A percentile compares a stretch with the other conserved stretches of the same genome.
These are phyloP conservation scores for Acanthamoeba healyi DNA, from an alignment of 208 protist genomes.

Conservation along the genomic window DNA sequence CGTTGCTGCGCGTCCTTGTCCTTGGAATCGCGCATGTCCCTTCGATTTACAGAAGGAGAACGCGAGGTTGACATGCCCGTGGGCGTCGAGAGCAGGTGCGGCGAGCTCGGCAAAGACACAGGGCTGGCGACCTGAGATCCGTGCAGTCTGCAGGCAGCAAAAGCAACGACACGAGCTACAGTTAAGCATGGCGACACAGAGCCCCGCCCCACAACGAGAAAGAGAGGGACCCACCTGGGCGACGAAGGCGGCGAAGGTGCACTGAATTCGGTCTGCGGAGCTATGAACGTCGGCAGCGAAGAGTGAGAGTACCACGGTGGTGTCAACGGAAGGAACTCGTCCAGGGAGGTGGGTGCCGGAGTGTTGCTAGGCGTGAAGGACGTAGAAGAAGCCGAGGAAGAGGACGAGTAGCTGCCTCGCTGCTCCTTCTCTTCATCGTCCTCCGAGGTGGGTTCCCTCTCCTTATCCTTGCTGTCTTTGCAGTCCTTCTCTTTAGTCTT, in stretches of 20 bases:
- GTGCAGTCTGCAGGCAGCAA: not conserved
- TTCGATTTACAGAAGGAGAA: not conserved
- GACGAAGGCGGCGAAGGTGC: slow-evolving; percentile 36
- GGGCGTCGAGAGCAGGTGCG: not conserved
- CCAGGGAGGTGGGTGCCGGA: not conserved
- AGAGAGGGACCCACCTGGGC: slow-evolving; percentile 9
- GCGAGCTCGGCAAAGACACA: not conserved
- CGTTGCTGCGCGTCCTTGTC: slow-evolving; percentile 23
- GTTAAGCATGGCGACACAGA: not conserved
- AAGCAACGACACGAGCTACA: not conserved
- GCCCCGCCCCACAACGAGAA: too few species aligned
- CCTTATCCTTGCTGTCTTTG: slow-evolving; percentile 49
- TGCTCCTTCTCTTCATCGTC: not conserved
- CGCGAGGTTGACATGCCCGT: not conserved
- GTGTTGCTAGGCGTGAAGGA: not conserved
- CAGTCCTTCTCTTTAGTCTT: not conserved
- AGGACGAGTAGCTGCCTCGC: slow-evolving; percentile 34
- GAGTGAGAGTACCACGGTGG: slow-evolving; percentile 50
- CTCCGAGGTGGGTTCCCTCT: slow-evolving; percentile 21
- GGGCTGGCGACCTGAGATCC: not conserved
- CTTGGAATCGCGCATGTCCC: slow-evolving; percentile 50
- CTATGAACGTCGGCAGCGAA: not conserved
- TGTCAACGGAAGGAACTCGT: slow-evolving; percentile 27
- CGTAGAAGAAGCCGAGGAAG: not conserved
- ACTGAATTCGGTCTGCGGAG: not conserved